phyloP scores from a whole-genome alignment of 768 basidiomycete genomes.

The Suillus paluster region DNA sequence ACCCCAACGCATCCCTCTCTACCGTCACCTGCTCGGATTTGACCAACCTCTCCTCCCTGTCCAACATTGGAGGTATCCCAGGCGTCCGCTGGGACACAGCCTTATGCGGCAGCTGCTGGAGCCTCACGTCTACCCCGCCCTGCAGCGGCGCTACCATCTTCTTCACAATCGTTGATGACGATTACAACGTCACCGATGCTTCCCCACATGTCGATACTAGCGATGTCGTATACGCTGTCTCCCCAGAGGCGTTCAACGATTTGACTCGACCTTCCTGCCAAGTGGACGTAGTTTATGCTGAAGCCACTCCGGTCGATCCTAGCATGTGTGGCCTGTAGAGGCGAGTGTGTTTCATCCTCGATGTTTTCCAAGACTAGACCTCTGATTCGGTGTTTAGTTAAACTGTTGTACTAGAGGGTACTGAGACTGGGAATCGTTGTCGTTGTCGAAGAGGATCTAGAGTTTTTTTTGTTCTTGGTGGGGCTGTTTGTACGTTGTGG shows the following conservation, averaged over 20 bases:
- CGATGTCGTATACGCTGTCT: not conserved
- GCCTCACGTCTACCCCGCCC: not conserved
- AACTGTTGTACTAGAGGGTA: not conserved
- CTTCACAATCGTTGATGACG: conserved; percentile 23
- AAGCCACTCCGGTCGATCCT: conserved; percentile 6
- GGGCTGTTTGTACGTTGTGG: not conserved
- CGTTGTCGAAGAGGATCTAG: not conserved
- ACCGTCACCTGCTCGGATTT: conserved; percentile 22
- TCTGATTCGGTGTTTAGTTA: not conserved
- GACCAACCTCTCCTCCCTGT: conserved; percentile 17
- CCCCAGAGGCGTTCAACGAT: not conserved
- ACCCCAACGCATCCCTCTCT: conserved; percentile 8
- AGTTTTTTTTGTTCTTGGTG: not conserved
- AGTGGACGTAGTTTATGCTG: not conserved
- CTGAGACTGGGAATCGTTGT: not conserved
- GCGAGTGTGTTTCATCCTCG: not conserved
- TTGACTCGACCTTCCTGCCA: not conserved
- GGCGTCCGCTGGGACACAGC: conserved; percentile 1
- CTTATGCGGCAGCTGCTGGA: conserved; percentile 14
- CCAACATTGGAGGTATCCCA: conserved; percentile 11
- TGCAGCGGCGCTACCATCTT: not conserved
- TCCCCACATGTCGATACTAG: not conserved
- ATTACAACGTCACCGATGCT: not conserved
- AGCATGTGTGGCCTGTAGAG: conserved; percentile 11
- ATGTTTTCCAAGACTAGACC: not conserved